Evolutionary conservation across 2,329 filamentous ascomycete genomes (phyloP).

Genomic region (Sarocladium brachiariae): DNA sequence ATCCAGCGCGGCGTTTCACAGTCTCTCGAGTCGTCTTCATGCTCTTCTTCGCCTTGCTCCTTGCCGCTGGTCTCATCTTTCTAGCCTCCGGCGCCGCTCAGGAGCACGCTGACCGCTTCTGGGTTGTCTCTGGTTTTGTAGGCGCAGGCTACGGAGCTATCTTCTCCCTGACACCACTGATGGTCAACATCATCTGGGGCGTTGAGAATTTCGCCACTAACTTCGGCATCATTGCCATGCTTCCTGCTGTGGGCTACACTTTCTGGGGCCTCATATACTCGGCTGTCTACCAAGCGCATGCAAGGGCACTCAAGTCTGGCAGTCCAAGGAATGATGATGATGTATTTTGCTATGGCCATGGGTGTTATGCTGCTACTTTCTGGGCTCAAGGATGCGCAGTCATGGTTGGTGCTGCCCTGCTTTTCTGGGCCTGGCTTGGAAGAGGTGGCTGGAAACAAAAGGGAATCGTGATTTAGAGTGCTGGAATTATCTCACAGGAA

Average conservation of each 20-base stretch:
- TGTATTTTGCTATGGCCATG: slow-evolving; percentile 69
- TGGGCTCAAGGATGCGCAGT: slow-evolving; percentile 82
- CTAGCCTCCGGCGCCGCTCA: slow-evolving; percentile 72
- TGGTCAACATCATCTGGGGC: slow-evolving; percentile 96
- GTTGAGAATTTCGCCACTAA: slow-evolving; percentile 98
- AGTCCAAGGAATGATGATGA: slow-evolving; percentile 32
- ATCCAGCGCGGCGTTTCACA: slow-evolving; percentile 37
- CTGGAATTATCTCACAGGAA: not conserved
- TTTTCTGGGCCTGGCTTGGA: slow-evolving; percentile 77
- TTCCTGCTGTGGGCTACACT: slow-evolving; percentile 79
- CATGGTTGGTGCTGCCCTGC: slow-evolving; percentile 66
- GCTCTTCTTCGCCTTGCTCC: slow-evolving; percentile 63
- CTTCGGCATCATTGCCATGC: slow-evolving; percentile 91
- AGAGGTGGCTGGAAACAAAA: slow-evolving; percentile 67
- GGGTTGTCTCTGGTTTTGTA: slow-evolving; percentile 75
- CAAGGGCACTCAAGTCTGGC: slow-evolving; percentile 27
- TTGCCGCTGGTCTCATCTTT: slow-evolving; percentile 69
- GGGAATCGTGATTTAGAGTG: slow-evolving; percentile 56
- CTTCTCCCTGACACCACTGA: slow-evolving; percentile 83
- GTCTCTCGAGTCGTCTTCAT: slow-evolving; percentile 78
- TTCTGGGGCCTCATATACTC: slow-evolving; percentile 91
- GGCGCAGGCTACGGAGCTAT: slow-evolving; percentile 90
- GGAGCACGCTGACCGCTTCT: slow-evolving; percentile 71
- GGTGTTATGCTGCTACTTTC: slow-evolving; percentile 75
- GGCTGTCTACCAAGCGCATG: slow-evolving; percentile 65